These are phyloP conservation scores for Clitopilus passeckerianus DNA, from an alignment of 768 basidiomycete genomes.

Conservation along the genomic window DNA sequence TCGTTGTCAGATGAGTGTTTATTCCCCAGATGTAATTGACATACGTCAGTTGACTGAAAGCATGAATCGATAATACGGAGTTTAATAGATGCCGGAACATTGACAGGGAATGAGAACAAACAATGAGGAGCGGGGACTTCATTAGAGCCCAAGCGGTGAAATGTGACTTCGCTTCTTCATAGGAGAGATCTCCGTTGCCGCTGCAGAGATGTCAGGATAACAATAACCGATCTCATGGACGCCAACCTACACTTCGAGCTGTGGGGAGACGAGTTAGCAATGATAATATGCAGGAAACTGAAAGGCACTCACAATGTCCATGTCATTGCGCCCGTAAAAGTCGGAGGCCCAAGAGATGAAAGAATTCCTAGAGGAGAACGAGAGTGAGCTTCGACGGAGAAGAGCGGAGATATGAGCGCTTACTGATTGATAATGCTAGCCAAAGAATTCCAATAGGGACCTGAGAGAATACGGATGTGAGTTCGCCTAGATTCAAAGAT, in stretches of 20 bases:
- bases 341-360: slow-evolving; percentile 61
- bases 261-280: background rate
- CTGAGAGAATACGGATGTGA: background rate
- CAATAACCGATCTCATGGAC: background rate
- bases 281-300: background rate
- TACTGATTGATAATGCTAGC: slow-evolving; percentile 57
- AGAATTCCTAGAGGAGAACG: slow-evolving; percentile 42
- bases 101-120: slow-evolving; percentile 10
- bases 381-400: background rate
- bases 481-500: background rate
- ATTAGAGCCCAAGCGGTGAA: slow-evolving; percentile 53
- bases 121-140: slow-evolving; percentile 33
- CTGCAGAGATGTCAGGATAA: background rate
- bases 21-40: background rate
- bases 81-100: background rate
- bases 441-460: slow-evolving; percentile 48
- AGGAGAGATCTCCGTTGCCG: slow-evolving; percentile 60
- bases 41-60: background rate
- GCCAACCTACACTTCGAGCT: slow-evolving; percentile 47
- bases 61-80: background rate
- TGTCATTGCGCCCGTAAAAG: slow-evolving; percentile 63
- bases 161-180: slow-evolving; percentile 63
- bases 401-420: slow-evolving; percentile 2
- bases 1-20: background rate
- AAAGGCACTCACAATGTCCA: slow-evolving; percentile 50